phyloP scores from a whole-genome alignment of 257 asterid species.

The Solanum virginianum region DNA sequence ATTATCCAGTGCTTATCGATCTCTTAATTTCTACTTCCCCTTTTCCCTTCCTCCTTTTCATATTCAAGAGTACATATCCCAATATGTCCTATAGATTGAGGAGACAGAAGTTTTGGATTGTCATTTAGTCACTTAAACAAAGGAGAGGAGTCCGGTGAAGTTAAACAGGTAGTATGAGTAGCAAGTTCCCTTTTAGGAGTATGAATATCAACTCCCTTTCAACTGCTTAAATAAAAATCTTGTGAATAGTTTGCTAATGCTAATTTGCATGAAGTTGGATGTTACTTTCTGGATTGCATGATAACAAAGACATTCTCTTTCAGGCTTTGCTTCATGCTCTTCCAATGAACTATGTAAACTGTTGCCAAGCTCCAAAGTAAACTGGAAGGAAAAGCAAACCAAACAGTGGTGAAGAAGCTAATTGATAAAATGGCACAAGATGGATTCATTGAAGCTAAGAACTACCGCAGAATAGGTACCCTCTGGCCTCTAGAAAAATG shows the following conservation, averaged over 20 bases:
- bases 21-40: neutral
- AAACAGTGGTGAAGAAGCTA: slow-evolving; percentile 49
- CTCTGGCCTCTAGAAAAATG: neutral
- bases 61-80: neutral
- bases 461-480: slow-evolving; percentile 76
- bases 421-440: slow-evolving; percentile 80
- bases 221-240: neutral
- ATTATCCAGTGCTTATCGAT: neutral
- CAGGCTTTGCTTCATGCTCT: slow-evolving; percentile 94
- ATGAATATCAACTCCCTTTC: neutral
- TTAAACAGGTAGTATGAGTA: neutral
- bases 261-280: neutral
- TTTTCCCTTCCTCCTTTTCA: neutral
- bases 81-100: neutral
- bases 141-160: neutral
- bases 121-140: neutral
- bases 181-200: neutral
- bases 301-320: neutral
- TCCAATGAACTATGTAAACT: slow-evolving; percentile 58
- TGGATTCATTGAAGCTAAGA: slow-evolving; percentile 61
- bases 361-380: slow-evolving; percentile 63
- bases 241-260: neutral
- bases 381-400: slow-evolving; percentile 69
- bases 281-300: neutral
- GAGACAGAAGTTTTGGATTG: neutral